Evolutionary conservation across 306 rosid genomes (phyloP), one percentile per base, ranked within the genome.

Genomic region (Pyrus betulifolia): DNA sequence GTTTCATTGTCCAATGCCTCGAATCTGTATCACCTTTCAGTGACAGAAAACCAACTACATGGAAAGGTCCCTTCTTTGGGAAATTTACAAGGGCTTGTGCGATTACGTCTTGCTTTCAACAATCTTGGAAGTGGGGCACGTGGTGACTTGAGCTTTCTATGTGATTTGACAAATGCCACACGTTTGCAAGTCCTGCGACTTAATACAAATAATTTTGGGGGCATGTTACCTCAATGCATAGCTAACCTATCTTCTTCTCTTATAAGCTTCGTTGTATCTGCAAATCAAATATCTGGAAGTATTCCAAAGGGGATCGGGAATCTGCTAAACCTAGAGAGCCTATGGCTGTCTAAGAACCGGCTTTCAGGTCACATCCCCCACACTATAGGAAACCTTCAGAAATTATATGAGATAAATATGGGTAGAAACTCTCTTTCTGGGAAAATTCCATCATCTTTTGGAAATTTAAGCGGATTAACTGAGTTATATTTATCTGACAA

Each of bases 191-290:
- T 18, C 0, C 5, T 70, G 8, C 0, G 0, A 2, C 30, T 51
- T 4, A 2, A 2, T 4, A 1, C 0, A 19, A 49, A 51, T 35
- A 49, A 31, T n/a, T 70, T 70, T 49, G 74, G 59, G 74, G 74
- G 74, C 3, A 51, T 4, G 19, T 51, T 70, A 31, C 62, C 74
- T 30, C 10, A 11, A 18, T 70, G 74, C 62, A 51, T 7, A 4
- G 60, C 18, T 5, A 51, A 70, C 44, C 21, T 70, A 11, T 70
- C 44, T 31, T 27, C 40, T 70, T n/a, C 30, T 18, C 3, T 70
- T 11, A 15, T 15, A 11, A 0, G 0, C 0, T 51, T 51, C 10
- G 0, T 0, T 27, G 17, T 28, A 1, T 2, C 6, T 2, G 1
- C 2, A 2, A 70, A 70, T 49, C 30, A 18, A 5, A 5, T 70